Conservation (phyloP, 768 basidiomycete genomes). For the Russula olivacea region DNA sequence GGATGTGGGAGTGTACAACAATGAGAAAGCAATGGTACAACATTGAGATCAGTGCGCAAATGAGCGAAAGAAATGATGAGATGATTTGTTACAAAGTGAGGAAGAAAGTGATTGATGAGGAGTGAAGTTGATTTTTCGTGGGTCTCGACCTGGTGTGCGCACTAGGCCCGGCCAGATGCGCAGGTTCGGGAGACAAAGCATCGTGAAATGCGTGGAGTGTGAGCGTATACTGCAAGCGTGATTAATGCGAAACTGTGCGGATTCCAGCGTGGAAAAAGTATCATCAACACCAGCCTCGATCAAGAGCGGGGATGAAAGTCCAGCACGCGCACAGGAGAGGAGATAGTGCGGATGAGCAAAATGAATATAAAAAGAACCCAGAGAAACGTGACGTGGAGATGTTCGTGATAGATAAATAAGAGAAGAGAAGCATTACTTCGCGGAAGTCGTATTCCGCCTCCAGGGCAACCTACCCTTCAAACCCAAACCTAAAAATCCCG, state of each 20-base stretch:
- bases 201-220: neutral
- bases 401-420: neutral
- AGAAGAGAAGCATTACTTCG: conserved; percentile 1
- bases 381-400: neutral
- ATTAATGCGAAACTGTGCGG: neutral
- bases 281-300: conserved; percentile 1
- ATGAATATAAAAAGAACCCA: neutral
- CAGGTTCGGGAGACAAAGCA: conserved; percentile 6
- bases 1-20: neutral
- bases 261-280: conserved; percentile 9
- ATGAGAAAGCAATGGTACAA: no score
- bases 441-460: conserved; percentile 12
- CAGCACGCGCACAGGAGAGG: conserved; percentile 12
- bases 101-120: neutral
- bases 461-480: conserved; percentile 12
- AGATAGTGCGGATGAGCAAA: neutral
- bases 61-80: neutral
- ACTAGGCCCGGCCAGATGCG: neutral
- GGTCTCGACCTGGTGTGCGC: conserved; percentile 18
- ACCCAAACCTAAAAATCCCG: conserved; percentile 3
- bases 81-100: conserved; percentile 10
- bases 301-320: conserved; percentile 1
- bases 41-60: neutral
- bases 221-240: neutral
- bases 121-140: neutral